Percentiles rank a stretch among this genome's conserved stretches.
Conservation (phyloP, 345 rosid genomes). For the Eucalyptus microcorys region DNA sequence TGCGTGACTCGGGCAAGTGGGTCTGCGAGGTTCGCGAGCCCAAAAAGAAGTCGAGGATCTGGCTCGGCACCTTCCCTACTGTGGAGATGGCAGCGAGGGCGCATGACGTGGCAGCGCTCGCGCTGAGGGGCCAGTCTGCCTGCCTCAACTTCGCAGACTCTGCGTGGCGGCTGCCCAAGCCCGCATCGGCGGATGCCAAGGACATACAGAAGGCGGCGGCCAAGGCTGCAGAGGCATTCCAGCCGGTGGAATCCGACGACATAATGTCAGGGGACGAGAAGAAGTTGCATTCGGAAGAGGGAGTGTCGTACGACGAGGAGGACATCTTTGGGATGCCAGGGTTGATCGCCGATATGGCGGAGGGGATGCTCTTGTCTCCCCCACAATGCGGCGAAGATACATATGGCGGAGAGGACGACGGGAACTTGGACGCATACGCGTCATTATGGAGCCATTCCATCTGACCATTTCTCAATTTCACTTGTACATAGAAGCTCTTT, state of each 20-base stretch:
- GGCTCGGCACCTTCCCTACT: constrained; percentile 74
- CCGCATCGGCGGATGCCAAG: constrained; percentile 40
- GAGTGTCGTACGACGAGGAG: constrained; percentile 35
- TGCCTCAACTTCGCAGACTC: constrained; percentile 93
- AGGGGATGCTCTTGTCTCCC: constrained; percentile 72
- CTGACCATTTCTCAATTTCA: not conserved
- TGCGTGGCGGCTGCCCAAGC: constrained; percentile 54
- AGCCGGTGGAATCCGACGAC: constrained; percentile 3
- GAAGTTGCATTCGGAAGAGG: constrained; percentile 1
- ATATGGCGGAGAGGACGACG: constrained; percentile 6
- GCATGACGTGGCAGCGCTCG: constrained; percentile 75
- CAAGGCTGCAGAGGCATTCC: constrained; percentile 38
- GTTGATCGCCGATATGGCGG: constrained; percentile 62
- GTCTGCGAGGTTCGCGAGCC: constrained; percentile 87
- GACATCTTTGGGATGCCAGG: constrained; percentile 10
- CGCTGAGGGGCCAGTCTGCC: constrained; percentile 60
- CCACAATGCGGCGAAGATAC: constrained; percentile 15
- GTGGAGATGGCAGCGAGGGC: constrained; percentile 95
- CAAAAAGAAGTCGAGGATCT: constrained; percentile 69
- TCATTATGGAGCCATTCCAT: constrained; percentile 43
- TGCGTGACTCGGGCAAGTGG: constrained; percentile 75
- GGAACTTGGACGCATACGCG: constrained; percentile 22
- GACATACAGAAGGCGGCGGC: constrained; percentile 77
- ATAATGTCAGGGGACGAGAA: constrained; percentile 30
- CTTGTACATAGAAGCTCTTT: not conserved